phyloP scores from a whole-genome alignment of 495 filamentous ascomycete genomes.

The Neurospora sublineolata region DNA sequence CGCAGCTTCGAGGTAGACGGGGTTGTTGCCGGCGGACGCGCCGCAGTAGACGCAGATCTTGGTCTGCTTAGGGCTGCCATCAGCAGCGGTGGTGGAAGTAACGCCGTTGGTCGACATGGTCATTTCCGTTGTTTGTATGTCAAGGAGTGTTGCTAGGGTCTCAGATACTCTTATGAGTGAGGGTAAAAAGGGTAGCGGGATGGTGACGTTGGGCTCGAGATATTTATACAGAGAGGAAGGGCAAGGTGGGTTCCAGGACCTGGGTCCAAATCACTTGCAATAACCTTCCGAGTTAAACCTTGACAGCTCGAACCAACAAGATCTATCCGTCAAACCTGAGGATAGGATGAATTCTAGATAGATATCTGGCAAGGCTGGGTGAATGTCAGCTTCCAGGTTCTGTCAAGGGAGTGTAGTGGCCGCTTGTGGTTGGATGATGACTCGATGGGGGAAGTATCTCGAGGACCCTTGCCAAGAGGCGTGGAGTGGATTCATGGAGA shows the following conservation, averaged over 20 bases:
- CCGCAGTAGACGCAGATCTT: constrained; percentile 76
- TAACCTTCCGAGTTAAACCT: background rate
- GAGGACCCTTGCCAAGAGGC: background rate
- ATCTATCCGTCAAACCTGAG: background rate
- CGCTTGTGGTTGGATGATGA: background rate
- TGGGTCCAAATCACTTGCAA: background rate
- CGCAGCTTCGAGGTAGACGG: constrained; percentile 62
- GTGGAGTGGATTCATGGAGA: background rate
- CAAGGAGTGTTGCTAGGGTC: background rate
- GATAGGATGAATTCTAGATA: background rate
- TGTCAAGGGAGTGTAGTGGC: background rate
- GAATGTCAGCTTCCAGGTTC: background rate
- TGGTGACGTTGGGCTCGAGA: background rate
- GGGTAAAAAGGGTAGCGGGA: background rate
- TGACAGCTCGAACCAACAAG: background rate
- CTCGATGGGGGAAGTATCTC: background rate
- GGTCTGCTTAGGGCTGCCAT: constrained; percentile 25
- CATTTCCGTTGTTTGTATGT: background rate
- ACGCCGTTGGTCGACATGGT: constrained; percentile 32
- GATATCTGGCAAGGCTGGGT: background rate
- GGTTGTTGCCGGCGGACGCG: constrained; percentile 56
- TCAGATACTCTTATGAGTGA: background rate
- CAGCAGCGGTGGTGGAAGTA: constrained; percentile 21
- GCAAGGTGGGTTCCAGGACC: background rate
- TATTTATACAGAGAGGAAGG: background rate